Evolutionary conservation across 2,329 filamentous ascomycete genomes (phyloP).

Genomic region (Cylindrodendrum hubeiense): DNA sequence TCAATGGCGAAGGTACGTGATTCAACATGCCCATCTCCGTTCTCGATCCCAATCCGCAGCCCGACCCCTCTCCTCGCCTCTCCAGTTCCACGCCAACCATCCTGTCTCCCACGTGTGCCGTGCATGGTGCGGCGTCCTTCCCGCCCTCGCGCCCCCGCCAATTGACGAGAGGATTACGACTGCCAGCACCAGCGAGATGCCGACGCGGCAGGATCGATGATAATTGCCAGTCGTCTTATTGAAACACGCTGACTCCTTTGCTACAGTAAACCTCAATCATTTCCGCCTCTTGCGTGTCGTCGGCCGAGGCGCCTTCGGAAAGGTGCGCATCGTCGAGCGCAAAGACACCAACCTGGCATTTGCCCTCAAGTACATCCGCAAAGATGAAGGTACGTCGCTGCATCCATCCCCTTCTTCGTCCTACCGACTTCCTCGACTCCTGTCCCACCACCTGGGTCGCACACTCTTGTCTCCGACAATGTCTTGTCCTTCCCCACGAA

Average conservation of each 20-base stretch:
- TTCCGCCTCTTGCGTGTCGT: conserved; percentile 96
- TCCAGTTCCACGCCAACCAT: conserved; percentile 36
- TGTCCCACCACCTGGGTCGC: conserved; percentile 2
- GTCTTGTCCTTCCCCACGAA: background rate
- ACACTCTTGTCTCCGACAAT: background rate
- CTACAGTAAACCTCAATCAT: conserved; percentile 92
- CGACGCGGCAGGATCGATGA: conserved; percentile 1
- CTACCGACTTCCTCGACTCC: conserved; percentile 12
- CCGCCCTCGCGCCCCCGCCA: conserved; percentile 25
- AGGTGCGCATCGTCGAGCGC: conserved; percentile 97
- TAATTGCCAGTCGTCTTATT: background rate
- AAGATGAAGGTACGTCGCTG: conserved; percentile 87
- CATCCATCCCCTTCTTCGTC: background rate
- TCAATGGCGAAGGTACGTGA: conserved; percentile 87
- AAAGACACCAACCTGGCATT: conserved; percentile 96
- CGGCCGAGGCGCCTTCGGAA: conserved; percentile 97
- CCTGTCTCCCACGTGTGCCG: conserved; percentile 38
- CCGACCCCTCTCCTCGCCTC: conserved; percentile 22
- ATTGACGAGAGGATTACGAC: conserved; percentile 18
- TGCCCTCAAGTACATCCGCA: conserved; percentile 97
- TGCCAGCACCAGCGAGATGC: conserved; percentile 5
- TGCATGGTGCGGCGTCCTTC: conserved; percentile 37
- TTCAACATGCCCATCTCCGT: conserved; percentile 16
- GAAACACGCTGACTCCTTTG: conserved; percentile 19
- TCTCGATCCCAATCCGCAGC: conserved; percentile 26